Percentiles rank a stretch among this genome's conserved stretches.
These are phyloP conservation scores for Sphaerulina vaccinii DNA, from an alignment of 2,329 filamentous ascomycete species.

Conservation along the genomic window DNA sequence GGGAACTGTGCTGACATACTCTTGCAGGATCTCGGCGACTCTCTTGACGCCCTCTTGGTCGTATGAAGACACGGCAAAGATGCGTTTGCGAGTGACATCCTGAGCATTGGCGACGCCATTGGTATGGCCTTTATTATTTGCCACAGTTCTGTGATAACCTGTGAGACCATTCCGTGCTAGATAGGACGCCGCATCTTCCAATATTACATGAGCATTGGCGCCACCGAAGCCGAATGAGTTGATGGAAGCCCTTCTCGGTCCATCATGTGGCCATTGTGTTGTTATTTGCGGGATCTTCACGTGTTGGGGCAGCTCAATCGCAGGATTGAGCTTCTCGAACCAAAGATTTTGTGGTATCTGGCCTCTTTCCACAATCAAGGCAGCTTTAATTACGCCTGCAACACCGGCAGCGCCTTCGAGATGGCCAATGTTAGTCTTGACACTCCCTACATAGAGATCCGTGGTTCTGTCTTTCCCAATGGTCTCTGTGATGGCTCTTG, in stretches of 20 bases:
- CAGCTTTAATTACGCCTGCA: slow-evolving; percentile 24
- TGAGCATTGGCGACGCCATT: background rate
- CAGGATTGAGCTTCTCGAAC: slow-evolving; percentile 28
- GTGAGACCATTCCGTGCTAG: background rate
- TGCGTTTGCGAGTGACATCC: background rate
- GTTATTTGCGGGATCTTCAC: slow-evolving; percentile 3
- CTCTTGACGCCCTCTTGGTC: slow-evolving; percentile 10
- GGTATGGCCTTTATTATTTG: background rate
- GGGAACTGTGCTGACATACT: background rate
- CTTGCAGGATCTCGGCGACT: background rate
- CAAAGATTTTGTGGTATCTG: slow-evolving; percentile 29
- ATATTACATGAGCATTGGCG: slow-evolving; percentile 30
- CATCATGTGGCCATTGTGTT: slow-evolving; percentile 7
- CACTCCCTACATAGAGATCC: slow-evolving; percentile 21
- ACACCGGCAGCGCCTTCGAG: slow-evolving; percentile 20
- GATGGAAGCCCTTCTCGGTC: background rate
- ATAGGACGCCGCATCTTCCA: slow-evolving; percentile 20
- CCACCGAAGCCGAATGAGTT: slow-evolving; percentile 31
- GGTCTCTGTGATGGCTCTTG: slow-evolving; percentile 20
- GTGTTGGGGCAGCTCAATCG: slow-evolving; percentile 28
- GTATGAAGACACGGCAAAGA: slow-evolving; percentile 7
- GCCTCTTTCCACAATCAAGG: slow-evolving; percentile 27
- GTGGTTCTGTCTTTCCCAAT: slow-evolving; percentile 6
- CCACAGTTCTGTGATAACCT: background rate
- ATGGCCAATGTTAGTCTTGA: slow-evolving; percentile 31